These are phyloP conservation scores for Cladosporium halotolerans DNA, from an alignment of 2,329 filamentous ascomycete genomes.

Conservation along the genomic window DNA sequence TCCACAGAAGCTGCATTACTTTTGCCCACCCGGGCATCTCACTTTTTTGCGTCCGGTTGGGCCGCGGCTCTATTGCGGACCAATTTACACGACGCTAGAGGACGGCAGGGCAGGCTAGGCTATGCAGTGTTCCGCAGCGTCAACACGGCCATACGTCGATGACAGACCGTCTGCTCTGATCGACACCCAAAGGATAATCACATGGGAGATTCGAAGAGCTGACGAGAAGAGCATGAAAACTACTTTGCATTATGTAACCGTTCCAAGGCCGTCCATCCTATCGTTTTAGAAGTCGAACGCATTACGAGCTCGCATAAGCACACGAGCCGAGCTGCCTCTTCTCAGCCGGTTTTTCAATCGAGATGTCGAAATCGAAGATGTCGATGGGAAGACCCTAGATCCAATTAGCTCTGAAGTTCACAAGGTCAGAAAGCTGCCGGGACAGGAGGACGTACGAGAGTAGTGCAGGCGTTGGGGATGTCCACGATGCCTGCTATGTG, in stretches of 20 bases:
- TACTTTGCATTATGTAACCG: too few relatives aligned
- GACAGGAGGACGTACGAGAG: conserved; percentile 47
- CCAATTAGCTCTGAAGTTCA: neutral
- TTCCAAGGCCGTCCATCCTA: too few relatives aligned
- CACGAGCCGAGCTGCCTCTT: conserved; percentile 65
- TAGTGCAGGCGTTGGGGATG: conserved; percentile 87
- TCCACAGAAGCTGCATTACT: conserved; percentile 30
- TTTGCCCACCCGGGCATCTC: neutral
- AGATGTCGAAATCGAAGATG: conserved; percentile 91
- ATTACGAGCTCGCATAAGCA: conserved; percentile 49
- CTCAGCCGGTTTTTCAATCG: conserved; percentile 55
- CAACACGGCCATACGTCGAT: too few relatives aligned
- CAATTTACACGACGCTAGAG: too few relatives aligned
- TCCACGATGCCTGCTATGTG: conserved; percentile 87
- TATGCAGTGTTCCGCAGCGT: too few relatives aligned
- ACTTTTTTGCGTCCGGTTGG: neutral
- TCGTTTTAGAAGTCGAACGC: too few relatives aligned
- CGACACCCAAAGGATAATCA: too few relatives aligned
- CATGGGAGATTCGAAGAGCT: too few relatives aligned
- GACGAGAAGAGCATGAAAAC: too few relatives aligned
- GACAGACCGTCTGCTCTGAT: too few relatives aligned
- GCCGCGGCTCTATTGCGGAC: neutral
- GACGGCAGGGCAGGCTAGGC: too few relatives aligned
- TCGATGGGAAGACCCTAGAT: conserved; percentile 66
- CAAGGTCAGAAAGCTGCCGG: neutral